phyloP scores from a whole-genome alignment of 1,284 basidiomycete species.

The Boletellus deceptivus region DNA sequence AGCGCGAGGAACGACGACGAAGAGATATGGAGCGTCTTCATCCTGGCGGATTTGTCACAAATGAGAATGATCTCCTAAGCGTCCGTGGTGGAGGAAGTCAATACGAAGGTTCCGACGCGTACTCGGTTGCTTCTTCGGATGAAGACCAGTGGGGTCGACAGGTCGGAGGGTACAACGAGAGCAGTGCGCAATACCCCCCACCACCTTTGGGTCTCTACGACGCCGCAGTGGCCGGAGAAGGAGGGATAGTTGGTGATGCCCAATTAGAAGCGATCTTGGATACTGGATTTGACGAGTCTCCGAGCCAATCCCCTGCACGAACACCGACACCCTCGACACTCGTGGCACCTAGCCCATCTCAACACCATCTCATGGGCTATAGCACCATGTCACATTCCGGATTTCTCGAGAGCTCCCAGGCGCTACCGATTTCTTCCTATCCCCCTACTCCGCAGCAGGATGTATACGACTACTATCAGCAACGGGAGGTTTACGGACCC shows the following conservation, averaged over 20 bases:
- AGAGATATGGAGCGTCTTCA: constrained; percentile 76
- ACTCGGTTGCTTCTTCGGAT: constrained; percentile 82
- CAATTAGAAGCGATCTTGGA: constrained; percentile 91
- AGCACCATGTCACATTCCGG: constrained; percentile 51
- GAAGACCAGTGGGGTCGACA: constrained; percentile 92
- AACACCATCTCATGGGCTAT: constrained; percentile 49
- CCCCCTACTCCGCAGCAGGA: constrained; percentile 39
- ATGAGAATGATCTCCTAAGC: constrained; percentile 59
- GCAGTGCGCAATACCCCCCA: constrained; percentile 72
- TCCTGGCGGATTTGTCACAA: constrained; percentile 62
- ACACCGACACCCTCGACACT: constrained; percentile 40
- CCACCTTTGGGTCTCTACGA: constrained; percentile 73
- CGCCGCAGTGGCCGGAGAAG: constrained; percentile 38
- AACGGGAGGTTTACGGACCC: constrained; percentile 63
- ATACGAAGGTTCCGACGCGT: constrained; percentile 71
- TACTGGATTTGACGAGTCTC: constrained; percentile 71
- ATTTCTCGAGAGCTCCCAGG: constrained; percentile 40
- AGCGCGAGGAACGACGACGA: constrained; percentile 84
- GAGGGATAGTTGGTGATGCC: constrained; percentile 63
- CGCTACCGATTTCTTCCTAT: constrained; percentile 47
- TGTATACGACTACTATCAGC: constrained; percentile 42
- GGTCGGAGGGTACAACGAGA: constrained; percentile 87
- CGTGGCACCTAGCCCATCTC: constrained; percentile 44
- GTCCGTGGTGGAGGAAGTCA: constrained; percentile 60
- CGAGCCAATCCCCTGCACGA: constrained; percentile 35